Evolutionary conservation across 306 rosid genomes (phyloP).

Genomic region (Pachyrhizus erosus): DNA sequence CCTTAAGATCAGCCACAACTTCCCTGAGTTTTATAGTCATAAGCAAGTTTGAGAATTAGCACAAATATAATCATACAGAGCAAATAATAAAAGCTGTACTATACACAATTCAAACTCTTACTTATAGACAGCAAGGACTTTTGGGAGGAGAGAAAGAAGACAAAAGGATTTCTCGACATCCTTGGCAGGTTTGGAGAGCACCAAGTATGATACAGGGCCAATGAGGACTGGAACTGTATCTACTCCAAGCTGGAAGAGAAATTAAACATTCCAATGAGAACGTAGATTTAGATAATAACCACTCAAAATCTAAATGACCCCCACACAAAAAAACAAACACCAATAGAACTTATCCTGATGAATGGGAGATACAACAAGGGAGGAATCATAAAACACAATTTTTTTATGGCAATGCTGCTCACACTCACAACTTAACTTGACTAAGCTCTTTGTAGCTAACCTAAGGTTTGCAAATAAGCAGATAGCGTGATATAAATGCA

Average conservation of each 20-base stretch:
- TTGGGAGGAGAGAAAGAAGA: conserved; percentile 77
- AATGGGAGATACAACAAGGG: background rate
- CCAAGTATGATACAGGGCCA: conserved; percentile 87
- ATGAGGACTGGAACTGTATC: conserved; percentile 82
- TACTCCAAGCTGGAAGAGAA: conserved; percentile 77
- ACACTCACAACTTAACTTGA: conserved; percentile 22
- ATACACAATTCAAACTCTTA: conserved; percentile 29
- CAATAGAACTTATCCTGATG: background rate
- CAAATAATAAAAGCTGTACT: background rate
- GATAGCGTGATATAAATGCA: conserved; percentile 30
- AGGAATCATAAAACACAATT: background rate
- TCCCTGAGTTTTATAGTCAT: conserved; percentile 61
- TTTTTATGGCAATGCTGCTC: background rate
- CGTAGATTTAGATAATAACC: background rate
- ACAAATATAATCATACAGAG: background rate
- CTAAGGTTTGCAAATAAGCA: conserved; percentile 3
- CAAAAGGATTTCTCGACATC: conserved; percentile 72
- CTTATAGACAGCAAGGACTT: conserved; percentile 78
- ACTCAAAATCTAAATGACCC: conserved; percentile 10
- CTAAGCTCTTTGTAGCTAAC: background rate
- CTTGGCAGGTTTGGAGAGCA: conserved; percentile 88
- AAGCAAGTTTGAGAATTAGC: conserved; percentile 36
- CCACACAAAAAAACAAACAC: background rate
- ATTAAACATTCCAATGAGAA: conserved; percentile 23
- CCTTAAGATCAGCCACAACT: conserved; percentile 83